phyloP scores from a whole-genome alignment of 2,329 filamentous ascomycete species.

The Rhinocladiella mackenziei region DNA sequence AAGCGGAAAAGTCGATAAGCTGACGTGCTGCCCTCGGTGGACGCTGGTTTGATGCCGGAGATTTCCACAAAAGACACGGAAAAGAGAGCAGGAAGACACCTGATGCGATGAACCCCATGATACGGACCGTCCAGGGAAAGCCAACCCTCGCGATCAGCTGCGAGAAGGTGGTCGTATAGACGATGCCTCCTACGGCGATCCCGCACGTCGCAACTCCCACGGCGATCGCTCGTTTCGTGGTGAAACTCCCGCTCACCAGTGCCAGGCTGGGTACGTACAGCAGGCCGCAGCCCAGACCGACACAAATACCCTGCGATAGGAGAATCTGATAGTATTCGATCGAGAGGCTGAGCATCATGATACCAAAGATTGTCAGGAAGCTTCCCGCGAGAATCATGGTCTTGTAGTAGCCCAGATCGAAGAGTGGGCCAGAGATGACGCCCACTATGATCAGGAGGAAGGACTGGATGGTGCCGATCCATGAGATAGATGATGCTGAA shows the following conservation, averaged over 20 bases:
- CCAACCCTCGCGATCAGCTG: neutral
- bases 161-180: neutral
- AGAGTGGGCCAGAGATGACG: constrained; percentile 78
- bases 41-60: too few relatives aligned
- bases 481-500: neutral
- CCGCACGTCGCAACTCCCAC: neutral
- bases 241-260: constrained; percentile 31
- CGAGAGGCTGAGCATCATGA: constrained; percentile 34
- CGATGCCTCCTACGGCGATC: neutral
- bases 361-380: constrained; percentile 14
- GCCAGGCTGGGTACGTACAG: constrained; percentile 46
- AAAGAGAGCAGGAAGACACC: too few relatives aligned
- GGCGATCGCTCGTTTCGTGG: constrained; percentile 14
- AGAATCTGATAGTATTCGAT: constrained; percentile 51
- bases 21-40: too few relatives aligned
- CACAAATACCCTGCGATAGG: constrained; percentile 47
- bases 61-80: too few relatives aligned
- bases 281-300: constrained; percentile 42
- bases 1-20: neutral
- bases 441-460: constrained; percentile 81
- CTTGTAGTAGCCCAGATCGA: constrained; percentile 78
- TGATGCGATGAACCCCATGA: neutral
- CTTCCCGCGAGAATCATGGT: constrained; percentile 56
- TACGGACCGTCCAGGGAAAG: neutral
- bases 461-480: constrained; percentile 63